Conservation (phyloP, 768 basidiomycete genomes). For the Xerocomellus intermedius region DNA sequence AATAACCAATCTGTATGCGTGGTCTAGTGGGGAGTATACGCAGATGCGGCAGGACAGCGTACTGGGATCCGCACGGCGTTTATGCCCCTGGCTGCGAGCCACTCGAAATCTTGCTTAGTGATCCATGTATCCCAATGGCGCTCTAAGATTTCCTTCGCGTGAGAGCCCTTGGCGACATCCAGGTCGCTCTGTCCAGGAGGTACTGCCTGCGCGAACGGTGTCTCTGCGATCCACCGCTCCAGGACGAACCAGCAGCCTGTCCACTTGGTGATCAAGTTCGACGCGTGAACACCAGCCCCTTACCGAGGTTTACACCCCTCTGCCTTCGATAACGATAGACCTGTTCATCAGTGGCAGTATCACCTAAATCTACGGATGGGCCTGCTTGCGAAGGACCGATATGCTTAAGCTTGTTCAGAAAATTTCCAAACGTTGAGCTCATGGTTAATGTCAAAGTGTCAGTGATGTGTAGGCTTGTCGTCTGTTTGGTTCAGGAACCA, state of each 20-base stretch:
- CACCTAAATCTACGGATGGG: conserved; percentile 6
- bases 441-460: conserved; percentile 1
- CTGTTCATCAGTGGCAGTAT: conserved; percentile 8
- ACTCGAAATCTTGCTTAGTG: conserved; percentile 50
- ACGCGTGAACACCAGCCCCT: conserved; percentile 6
- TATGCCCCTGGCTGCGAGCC: conserved; percentile 51
- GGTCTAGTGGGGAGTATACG: neutral
- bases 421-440: conserved; percentile 9
- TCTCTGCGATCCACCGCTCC: conserved; percentile 70
- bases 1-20: conserved; percentile 61
- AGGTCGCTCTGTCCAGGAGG: conserved; percentile 64
- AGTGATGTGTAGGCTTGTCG: neutral
- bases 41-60: conserved; percentile 41
- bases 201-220: conserved; percentile 53
- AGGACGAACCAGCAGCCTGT: conserved; percentile 78
- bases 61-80: conserved; percentile 65
- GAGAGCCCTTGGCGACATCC: conserved; percentile 59
- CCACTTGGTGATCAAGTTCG: conserved; percentile 8
- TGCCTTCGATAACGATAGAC: conserved; percentile 66
- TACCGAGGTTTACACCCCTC: conserved; percentile 81
- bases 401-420: conserved; percentile 20
- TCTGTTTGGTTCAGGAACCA: conserved; percentile 19
- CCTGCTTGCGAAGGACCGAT: neutral
- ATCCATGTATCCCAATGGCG: conserved; percentile 57
- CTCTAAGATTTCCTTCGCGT: conserved; percentile 43